These are phyloP conservation scores for Trametes villosa DNA, from an alignment of 768 basidiomycete species.

Conservation along the genomic window DNA sequence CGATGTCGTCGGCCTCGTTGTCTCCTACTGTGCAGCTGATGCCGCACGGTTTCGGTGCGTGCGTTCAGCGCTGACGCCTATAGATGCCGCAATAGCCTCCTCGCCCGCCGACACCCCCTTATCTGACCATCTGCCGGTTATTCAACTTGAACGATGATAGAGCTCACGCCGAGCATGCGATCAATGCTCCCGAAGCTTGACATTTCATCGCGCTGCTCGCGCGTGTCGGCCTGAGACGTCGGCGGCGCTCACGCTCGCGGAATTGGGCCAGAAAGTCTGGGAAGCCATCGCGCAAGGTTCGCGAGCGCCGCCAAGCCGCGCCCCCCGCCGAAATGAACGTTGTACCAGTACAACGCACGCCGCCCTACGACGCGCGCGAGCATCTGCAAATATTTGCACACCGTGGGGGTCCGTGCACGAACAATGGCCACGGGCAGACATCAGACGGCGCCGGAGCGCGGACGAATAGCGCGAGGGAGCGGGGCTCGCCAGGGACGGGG, in stretches of 20 bases:
- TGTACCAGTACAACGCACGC: background rate
- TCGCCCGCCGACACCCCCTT: background rate
- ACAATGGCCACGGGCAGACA: background rate
- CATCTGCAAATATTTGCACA: background rate
- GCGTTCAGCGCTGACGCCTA: constrained; percentile 18
- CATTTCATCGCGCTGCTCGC: background rate
- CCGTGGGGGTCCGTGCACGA: background rate
- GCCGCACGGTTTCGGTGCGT: constrained; percentile 31
- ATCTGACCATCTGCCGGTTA: background rate
- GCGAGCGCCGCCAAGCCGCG: background rate
- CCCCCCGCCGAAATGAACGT: background rate
- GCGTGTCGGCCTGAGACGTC: background rate
- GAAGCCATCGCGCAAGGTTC: background rate
- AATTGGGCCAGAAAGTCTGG: no score
- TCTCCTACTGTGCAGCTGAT: constrained; percentile 21
- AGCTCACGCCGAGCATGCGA: no score
- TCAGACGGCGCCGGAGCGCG: background rate
- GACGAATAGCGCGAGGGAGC: background rate
- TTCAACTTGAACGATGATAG: no score
- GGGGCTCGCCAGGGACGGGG: constrained; percentile 17
- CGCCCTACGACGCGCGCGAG: background rate
- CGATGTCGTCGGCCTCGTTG: constrained; percentile 5
- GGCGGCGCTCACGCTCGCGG: no score
- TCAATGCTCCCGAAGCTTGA: no score
- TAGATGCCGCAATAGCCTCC: background rate